These are phyloP conservation scores for Rhizopogon rudus DNA, from an alignment of 768 basidiomycete genomes.

Conservation along the genomic window DNA sequence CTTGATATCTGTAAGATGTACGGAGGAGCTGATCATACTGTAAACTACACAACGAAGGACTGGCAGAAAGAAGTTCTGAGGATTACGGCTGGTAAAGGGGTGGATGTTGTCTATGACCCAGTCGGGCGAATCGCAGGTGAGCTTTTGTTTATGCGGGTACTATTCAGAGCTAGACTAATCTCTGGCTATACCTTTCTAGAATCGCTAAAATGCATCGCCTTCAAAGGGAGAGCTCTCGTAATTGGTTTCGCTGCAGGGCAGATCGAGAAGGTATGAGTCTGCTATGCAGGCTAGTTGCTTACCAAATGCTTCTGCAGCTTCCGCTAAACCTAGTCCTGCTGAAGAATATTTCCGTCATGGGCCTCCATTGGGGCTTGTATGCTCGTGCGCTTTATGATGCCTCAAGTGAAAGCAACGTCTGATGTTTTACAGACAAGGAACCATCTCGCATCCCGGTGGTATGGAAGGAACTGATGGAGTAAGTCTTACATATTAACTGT, in stretches of 20 bases:
- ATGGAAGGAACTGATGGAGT: conserved; percentile 69
- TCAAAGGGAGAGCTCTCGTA: conserved; percentile 91
- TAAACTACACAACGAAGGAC: conserved; percentile 72
- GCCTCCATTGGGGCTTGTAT: conserved; percentile 87
- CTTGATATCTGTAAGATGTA: conserved; percentile 68
- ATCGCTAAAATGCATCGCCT: conserved; percentile 87
- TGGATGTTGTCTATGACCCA: conserved; percentile 83
- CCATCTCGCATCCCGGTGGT: conserved; percentile 57
- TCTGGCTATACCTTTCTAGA: conserved; percentile 36
- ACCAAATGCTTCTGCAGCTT: conserved; percentile 40
- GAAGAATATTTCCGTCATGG: conserved; percentile 82
- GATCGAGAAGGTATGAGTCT: conserved; percentile 16
- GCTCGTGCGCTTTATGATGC: conserved; percentile 38
- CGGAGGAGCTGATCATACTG: conserved; percentile 78
- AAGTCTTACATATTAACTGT: conserved; percentile 19
- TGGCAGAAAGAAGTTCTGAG: conserved; percentile 92
- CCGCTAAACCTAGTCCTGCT: conserved; percentile 80
- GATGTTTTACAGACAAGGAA: conserved; percentile 50
- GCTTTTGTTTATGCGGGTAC: conserved; percentile 2
- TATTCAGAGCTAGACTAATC: not conserved
- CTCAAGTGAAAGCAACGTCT: not conserved
- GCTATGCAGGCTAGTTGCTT: no score
- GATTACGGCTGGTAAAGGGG: conserved; percentile 82
- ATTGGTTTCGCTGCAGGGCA: conserved; percentile 56
- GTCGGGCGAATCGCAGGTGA: conserved; percentile 72